These are phyloP conservation scores for Debaryomyces castellii DNA, from an alignment of 805 yeast genomes.

Conservation along the genomic window DNA sequence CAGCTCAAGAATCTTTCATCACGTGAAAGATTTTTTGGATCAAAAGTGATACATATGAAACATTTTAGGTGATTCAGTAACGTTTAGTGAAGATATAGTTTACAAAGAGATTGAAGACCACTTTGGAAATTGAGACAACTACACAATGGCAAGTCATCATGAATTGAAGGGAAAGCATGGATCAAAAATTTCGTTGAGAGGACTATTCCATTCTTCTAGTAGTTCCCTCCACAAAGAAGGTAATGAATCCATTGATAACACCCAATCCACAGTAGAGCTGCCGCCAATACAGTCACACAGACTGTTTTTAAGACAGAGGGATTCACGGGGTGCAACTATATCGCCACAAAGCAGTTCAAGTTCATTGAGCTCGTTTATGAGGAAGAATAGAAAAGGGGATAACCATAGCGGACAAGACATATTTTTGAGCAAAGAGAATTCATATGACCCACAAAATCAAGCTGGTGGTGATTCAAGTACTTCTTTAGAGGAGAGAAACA, in stretches of 20 bases:
- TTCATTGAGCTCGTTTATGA: constrained; percentile 15
- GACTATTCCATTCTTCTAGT: constrained; percentile 1
- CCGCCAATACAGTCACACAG: constrained; percentile 18
- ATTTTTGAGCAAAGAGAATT: not conserved
- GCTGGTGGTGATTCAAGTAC: not conserved
- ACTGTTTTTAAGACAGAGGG: constrained; percentile 21
- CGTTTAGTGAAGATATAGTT: too few relatives aligned
- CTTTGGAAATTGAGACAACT: not conserved
- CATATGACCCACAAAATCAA: not conserved
- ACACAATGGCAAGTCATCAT: not conserved
- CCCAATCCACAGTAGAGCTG: not conserved
- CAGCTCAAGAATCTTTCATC: too few relatives aligned
- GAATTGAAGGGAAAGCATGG: not conserved
- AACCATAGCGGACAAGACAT: constrained; percentile 1
- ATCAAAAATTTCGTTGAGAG: constrained; percentile 1
- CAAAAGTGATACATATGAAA: too few relatives aligned
- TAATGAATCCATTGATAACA: not conserved
- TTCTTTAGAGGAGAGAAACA: not conserved
- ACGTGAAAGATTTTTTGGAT: too few relatives aligned
- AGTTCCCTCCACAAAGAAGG: not conserved
- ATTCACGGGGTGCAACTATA: constrained; percentile 18
- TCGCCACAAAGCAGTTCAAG: constrained; percentile 26
- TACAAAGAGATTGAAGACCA: too few relatives aligned
- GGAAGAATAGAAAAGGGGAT: not conserved
- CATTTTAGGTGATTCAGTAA: too few relatives aligned